Base-by-base conservation (phyloP, 2,329 filamentous ascomycete species). In the Pyrenochaeta sp. region DNA sequence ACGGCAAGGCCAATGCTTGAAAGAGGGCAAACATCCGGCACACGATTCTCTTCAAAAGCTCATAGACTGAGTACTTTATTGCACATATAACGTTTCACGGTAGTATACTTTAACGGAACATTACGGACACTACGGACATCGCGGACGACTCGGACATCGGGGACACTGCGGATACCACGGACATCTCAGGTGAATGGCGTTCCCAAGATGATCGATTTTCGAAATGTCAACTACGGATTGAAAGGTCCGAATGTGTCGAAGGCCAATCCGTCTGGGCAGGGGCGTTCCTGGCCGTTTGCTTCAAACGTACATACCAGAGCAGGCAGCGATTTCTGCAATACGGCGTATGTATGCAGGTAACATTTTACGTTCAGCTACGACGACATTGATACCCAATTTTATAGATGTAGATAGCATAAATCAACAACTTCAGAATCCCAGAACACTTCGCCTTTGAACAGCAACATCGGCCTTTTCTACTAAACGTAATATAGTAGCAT, bases 1-100 rank as follows among this genome's bases (percentile, higher is more conserved):
- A 2, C 62, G 72, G 13, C 66, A 77, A 52, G 78, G 78, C 6
- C 65, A 62, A 39, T 80, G 78, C 56, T 60, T 78, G 60, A 77
- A 78, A 51, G 63, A 71, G n/a, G 65, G 66, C 19, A 60, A 67
- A 28, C 42, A 12, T 37, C 60, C 24, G 54, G 54, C 27, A 45
- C 52, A 56, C 25, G 51, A 61, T 19, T 46, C 60, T 5, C 48
- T 55, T 15, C 59, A 64, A 40, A 58, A 56, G 25, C 50, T 60
- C 44, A 57, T 60, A 30, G 53, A 61, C 28, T 64, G 52, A 55
- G 52, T 49, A n/a, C 47, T 39, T 42, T 34, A 39, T 49, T 54
- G 48, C 54, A 62, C 45, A 53, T 59, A 53, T 28, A 50, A 50
- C 48, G 45, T 52, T 57, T 57, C 40, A 51, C 54, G 30, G 54